A percentile compares a stretch with the other conserved stretches of the same genome.
Conservation (phyloP, 306 rosid species). For the Cucumis cinereus region DNA sequence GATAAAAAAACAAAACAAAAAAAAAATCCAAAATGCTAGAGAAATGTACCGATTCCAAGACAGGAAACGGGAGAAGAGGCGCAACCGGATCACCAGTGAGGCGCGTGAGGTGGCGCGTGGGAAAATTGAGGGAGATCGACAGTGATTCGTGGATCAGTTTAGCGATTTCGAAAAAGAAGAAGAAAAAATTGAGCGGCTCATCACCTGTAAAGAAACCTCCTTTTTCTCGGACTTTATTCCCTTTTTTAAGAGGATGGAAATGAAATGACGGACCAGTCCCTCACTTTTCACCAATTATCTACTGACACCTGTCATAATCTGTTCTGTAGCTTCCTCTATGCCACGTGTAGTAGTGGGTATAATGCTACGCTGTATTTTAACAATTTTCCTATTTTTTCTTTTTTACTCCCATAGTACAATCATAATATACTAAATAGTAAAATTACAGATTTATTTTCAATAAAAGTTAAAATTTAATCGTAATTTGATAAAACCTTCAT, state of each 20-base stretch:
- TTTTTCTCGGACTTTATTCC: conserved; percentile 10
- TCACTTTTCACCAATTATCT: neutral
- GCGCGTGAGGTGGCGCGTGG: conserved; percentile 21
- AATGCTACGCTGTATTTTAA: too few species aligned
- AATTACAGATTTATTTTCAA: too few species aligned
- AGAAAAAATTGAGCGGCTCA: conserved; percentile 15
- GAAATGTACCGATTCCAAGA: conserved; percentile 22
- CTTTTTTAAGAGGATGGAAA: neutral
- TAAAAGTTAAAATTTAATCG: too few species aligned
- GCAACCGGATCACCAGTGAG: conserved; percentile 20
- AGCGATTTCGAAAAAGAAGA: neutral
- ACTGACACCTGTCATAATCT: neutral
- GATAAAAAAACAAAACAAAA: too few species aligned
- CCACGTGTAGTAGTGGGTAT: neutral
- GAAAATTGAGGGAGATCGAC: conserved; percentile 21
- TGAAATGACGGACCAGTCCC: neutral
- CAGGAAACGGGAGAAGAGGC: conserved; percentile 10
- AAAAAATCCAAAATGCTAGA: neutral
- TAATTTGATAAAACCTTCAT: too few species aligned
- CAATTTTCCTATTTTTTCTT: too few species aligned
- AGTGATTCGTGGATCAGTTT: conserved; percentile 2
- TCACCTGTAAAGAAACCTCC: conserved; percentile 16
- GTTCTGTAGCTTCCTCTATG: neutral
- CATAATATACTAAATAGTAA: too few species aligned
- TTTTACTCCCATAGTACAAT: too few species aligned